phyloP scores from a whole-genome alignment of 768 basidiomycete species.

The Cyathus striatus region DNA sequence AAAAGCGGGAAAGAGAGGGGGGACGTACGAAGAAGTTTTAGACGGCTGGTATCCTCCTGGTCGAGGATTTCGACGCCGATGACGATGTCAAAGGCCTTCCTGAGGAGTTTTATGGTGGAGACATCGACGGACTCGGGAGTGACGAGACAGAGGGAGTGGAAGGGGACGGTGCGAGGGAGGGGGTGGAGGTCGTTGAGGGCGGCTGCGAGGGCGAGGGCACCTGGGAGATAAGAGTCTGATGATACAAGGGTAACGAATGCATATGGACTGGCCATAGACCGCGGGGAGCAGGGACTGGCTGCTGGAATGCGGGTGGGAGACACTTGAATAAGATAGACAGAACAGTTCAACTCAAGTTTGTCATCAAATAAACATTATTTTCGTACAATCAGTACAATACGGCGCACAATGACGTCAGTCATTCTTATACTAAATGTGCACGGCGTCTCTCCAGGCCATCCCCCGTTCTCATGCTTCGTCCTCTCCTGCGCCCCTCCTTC shows the following conservation, averaged over 20 bases:
- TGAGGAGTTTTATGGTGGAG: conserved; percentile 69
- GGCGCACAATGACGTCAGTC: conserved; percentile 10
- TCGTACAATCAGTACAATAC: conserved; percentile 7
- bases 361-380: too few relatives aligned
- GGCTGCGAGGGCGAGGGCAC: conserved; percentile 81
- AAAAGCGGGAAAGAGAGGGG: neutral
- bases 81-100: conserved; percentile 78
- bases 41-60: conserved; percentile 56
- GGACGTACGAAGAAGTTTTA: conserved; percentile 79
- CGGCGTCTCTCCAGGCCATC: conserved; percentile 1
- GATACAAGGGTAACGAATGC: conserved; percentile 93
- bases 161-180: conserved; percentile 50
- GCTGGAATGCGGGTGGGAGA: conserved; percentile 12
- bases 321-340: conserved; percentile 10
- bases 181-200: conserved; percentile 81
- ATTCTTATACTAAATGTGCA: conserved; percentile 13
- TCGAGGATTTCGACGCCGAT: conserved; percentile 89
- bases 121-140: conserved; percentile 93
- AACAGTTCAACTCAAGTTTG: too few relatives aligned
- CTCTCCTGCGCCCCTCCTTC: too few relatives aligned
- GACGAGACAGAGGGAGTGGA: conserved; percentile 84
- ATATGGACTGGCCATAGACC: conserved; percentile 58
- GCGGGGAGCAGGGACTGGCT: conserved; percentile 17
- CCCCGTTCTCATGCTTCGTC: too few relatives aligned
- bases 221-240: conserved; percentile 88